Percentiles rank a stretch among this genome's conserved stretches.
These are phyloP conservation scores for Didymella sp. DNA, from an alignment of 2,329 filamentous ascomycete genomes.

Conservation along the genomic window DNA sequence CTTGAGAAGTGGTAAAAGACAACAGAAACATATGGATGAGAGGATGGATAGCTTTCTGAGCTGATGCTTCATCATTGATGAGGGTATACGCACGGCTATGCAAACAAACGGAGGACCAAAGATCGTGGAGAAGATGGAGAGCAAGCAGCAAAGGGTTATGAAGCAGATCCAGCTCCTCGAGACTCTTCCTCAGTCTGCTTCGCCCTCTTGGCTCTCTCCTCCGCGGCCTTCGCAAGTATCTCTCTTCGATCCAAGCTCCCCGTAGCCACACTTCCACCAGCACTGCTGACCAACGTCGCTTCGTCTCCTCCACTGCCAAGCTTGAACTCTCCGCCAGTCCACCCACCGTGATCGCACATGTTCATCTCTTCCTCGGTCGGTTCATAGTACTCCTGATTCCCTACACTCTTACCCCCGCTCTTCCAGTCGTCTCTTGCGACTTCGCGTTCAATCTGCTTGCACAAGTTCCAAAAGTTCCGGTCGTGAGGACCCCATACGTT, in stretches of 20 bases:
- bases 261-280: constrained; percentile 35
- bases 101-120: background rate
- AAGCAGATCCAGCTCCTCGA: constrained; percentile 27
- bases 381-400: constrained; percentile 45
- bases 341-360: constrained; percentile 52
- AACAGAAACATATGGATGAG: background rate
- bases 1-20: background rate
- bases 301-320: constrained; percentile 33
- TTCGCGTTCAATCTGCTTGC: constrained; percentile 84
- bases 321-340: constrained; percentile 53
- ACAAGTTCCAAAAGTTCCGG: constrained; percentile 86
- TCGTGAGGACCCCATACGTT: constrained; percentile 89
- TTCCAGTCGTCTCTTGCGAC: constrained; percentile 82
- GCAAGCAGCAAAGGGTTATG: background rate
- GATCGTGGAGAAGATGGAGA: background rate
- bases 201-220: constrained; percentile 66
- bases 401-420: constrained; percentile 63
- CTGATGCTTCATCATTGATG: background rate
- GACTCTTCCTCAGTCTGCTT: constrained; percentile 51
- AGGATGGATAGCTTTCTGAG: background rate
- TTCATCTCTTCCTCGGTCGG: constrained; percentile 39
- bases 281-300: constrained; percentile 33
- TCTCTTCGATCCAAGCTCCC: constrained; percentile 72
- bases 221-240: constrained; percentile 75
- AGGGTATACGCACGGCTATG: constrained; percentile 8